Base-by-base conservation (phyloP, 169 alveolate genomes). In the Amoebophrya sp. region DNA sequence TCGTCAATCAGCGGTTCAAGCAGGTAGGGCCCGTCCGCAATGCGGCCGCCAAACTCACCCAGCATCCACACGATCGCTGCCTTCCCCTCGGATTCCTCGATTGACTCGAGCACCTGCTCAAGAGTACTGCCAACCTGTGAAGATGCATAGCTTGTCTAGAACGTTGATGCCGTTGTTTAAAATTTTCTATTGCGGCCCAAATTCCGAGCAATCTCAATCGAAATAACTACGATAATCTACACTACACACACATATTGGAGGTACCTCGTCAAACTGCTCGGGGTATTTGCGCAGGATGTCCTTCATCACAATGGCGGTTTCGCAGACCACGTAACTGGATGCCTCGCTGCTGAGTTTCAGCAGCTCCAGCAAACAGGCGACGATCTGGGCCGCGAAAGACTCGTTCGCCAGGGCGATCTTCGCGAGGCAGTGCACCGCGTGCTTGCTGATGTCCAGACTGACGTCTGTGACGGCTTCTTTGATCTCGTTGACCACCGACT, bases 11-110 rank as follows among this genome's bases (percentile, higher is more conserved):
- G 94, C 53, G 94, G 94, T 91, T 96, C 96, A 14, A 97, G 77
- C 40, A 95, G 95, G 90, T 97, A 97, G 33, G 98, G 97, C 39
- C 97, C 95, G 39, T 94, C 94, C 25, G 94, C 96, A 23, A 97
- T 96, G 40, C 92, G 41, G 47, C 95, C 94, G 66, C 97, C 96
- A 93, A 95, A 97, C 92, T 97, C 97, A 55, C 95, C 95, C 0
- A 92, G 47, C 39, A 93, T 93, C 95, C 96, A 95, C 0, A 95
- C 94, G 25, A 95, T 93, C 33, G 97, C 96, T 0, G 96, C 95
- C 89, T 95, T 94, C 47, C 95, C 95, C 66, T 95, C 96, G 29
- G 66, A 47, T 7, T 18, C 66, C 18, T 47, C 66, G 29, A 47
- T 18, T 12, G 29, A 12, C 66, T 47, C 66, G 29, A 47, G 66